Evolutionary conservation across 2,329 filamentous ascomycete species (phyloP).

Genomic region (Hypoxylon sp.): DNA sequence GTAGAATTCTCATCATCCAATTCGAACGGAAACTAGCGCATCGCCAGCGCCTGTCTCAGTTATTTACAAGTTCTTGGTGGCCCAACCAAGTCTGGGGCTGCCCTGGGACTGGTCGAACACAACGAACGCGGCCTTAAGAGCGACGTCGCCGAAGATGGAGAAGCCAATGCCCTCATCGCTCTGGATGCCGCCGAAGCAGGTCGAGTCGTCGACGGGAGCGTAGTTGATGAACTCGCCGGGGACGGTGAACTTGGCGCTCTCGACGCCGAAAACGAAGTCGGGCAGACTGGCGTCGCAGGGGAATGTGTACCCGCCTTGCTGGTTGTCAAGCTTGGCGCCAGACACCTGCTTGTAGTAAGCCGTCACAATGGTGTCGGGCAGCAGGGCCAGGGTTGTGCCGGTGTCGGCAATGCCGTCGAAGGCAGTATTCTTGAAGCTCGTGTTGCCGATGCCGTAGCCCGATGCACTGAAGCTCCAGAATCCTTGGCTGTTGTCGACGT

Average conservation of each 20-base stretch:
- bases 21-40: not conserved
- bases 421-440: slow-evolving; percentile 41
- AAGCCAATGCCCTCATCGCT: slow-evolving; percentile 55
- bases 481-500: slow-evolving; percentile 53
- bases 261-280: slow-evolving; percentile 65
- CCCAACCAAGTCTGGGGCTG: slow-evolving; percentile 62
- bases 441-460: slow-evolving; percentile 51
- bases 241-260: slow-evolving; percentile 63
- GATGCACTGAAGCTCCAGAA: slow-evolving; percentile 55
- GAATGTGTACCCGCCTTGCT: slow-evolving; percentile 66
- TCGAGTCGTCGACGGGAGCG: slow-evolving; percentile 60
- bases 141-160: slow-evolving; percentile 75
- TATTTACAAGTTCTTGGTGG: slow-evolving; percentile 53
- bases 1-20: not conserved
- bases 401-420: slow-evolving; percentile 69
- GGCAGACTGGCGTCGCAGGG: slow-evolving; percentile 65
- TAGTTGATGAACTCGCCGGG: slow-evolving; percentile 67
- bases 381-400: slow-evolving; percentile 70
- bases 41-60: not conserved
- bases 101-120: slow-evolving; percentile 66
- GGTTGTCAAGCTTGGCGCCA: slow-evolving; percentile 58
- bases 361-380: slow-evolving; percentile 62
- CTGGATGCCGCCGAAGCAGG: slow-evolving; percentile 78
- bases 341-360: slow-evolving; percentile 67
- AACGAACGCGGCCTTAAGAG: slow-evolving; percentile 76